Conservation (phyloP, 352 stramenopile genomes). For the Phytophthora pini region DNA sequence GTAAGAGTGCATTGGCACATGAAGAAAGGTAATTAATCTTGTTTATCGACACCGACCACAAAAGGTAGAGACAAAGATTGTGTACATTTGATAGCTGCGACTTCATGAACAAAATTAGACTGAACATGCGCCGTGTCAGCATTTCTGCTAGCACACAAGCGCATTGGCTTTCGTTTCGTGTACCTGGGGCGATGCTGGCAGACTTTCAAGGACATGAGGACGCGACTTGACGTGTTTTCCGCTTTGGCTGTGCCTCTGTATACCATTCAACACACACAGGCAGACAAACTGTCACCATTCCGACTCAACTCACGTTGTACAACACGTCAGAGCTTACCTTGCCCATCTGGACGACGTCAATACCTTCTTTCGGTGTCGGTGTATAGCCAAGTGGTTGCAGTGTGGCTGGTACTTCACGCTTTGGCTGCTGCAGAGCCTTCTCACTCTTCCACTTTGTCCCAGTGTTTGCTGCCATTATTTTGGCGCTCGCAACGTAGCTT, state of each 20-base stretch:
- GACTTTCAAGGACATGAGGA: slow-evolving; percentile 65
- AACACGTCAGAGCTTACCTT: slow-evolving; percentile 40
- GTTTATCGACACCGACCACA: background rate
- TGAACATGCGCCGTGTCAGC: slow-evolving; percentile 8
- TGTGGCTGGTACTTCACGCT: slow-evolving; percentile 49
- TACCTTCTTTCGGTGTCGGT: slow-evolving; percentile 61
- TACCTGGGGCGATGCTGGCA: slow-evolving; percentile 51
- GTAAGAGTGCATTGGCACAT: background rate
- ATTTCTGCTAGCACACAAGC: slow-evolving; percentile 5
- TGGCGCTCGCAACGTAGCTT: slow-evolving; percentile 9
- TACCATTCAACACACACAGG: slow-evolving; percentile 3
- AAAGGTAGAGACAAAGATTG: background rate
- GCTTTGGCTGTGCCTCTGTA: slow-evolving; percentile 42
- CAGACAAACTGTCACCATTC: background rate
- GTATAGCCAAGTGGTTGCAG: slow-evolving; percentile 76
- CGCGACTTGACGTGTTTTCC: slow-evolving; percentile 62
- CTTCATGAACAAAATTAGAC: slow-evolving; percentile 21
- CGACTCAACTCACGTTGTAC: background rate
- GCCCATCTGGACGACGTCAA: slow-evolving; percentile 58
- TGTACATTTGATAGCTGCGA: background rate
- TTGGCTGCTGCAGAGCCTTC: slow-evolving; percentile 37
- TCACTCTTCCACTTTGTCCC: slow-evolving; percentile 51
- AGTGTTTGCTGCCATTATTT: slow-evolving; percentile 40
- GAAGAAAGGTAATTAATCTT: background rate
- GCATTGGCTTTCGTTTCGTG: slow-evolving; percentile 8